Evolutionary conservation across 805 yeast species (phyloP).

Genomic region (Saccharomyces eubayanus): DNA sequence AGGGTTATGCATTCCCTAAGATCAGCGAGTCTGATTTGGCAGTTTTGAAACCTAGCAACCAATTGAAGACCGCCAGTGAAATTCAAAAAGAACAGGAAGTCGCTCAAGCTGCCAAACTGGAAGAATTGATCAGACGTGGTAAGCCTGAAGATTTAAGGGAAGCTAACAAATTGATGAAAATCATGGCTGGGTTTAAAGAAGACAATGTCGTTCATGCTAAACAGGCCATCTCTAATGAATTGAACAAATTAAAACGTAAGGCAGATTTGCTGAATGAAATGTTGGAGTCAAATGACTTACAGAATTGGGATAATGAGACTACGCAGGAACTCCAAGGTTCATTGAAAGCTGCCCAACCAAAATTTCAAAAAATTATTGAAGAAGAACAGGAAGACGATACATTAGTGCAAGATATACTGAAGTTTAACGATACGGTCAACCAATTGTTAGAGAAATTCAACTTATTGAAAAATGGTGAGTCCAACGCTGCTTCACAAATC

Average conservation of each 20-base stretch:
- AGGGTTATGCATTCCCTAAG: slow-evolving; percentile 89
- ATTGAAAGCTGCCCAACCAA: slow-evolving; percentile 74
- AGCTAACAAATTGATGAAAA: slow-evolving; percentile 90
- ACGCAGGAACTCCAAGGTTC: slow-evolving; percentile 63
- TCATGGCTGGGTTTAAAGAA: slow-evolving; percentile 93
- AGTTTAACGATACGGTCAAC: slow-evolving; percentile 65
- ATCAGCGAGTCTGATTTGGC: slow-evolving; percentile 83
- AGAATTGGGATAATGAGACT: slow-evolving; percentile 46
- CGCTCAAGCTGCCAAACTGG: slow-evolving; percentile 87
- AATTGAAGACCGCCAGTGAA: slow-evolving; percentile 77
- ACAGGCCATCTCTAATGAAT: slow-evolving; percentile 71
- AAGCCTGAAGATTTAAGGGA: slow-evolving; percentile 88
- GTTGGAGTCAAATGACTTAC: slow-evolving; percentile 44
- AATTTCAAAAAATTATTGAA: slow-evolving; percentile 66
- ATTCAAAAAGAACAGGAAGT: slow-evolving; percentile 81
- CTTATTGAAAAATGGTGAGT: slow-evolving; percentile 54
- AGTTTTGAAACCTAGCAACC: slow-evolving; percentile 79
- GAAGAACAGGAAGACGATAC: slow-evolving; percentile 65
- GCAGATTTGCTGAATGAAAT: slow-evolving; percentile 79
- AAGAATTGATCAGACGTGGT: slow-evolving; percentile 88
- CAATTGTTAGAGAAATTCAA: slow-evolving; percentile 56
- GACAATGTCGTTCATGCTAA: slow-evolving; percentile 56
- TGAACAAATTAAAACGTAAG: slow-evolving; percentile 71
- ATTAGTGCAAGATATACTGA: slow-evolving; percentile 52
- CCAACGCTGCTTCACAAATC: slow-evolving; percentile 40